Evolutionary conservation across 2,329 filamentous ascomycete species (phyloP).

Genomic region (Ophiocordyceps polyrhachis-furcata): DNA sequence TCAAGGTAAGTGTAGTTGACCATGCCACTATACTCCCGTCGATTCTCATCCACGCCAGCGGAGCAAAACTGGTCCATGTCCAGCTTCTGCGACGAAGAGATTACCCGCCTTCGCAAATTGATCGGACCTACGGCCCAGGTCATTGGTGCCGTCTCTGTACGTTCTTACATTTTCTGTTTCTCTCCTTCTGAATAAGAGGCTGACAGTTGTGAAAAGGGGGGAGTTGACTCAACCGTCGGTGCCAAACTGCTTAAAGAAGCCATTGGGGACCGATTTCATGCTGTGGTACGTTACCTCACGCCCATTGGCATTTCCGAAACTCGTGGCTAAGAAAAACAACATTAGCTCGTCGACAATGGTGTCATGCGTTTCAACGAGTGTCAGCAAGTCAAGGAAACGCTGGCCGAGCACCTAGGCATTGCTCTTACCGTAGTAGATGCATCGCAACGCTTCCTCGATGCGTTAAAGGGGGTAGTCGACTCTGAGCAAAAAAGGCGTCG

Average conservation of each 20-base stretch:
- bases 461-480: slow-evolving; percentile 55
- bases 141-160: slow-evolving; percentile 29
- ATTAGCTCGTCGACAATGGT: slow-evolving; percentile 54
- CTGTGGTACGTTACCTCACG: slow-evolving; percentile 25
- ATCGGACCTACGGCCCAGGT: slow-evolving; percentile 74
- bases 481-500: slow-evolving; percentile 82
- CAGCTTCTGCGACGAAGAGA: slow-evolving; percentile 66
- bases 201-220: not conserved
- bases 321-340: not conserved
- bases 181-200: not conserved
- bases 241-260: slow-evolving; percentile 44
- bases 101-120: slow-evolving; percentile 58
- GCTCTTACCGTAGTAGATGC: slow-evolving; percentile 80
- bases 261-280: slow-evolving; percentile 41
- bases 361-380: slow-evolving; percentile 73
- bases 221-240: not conserved
- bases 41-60: slow-evolving; percentile 21
- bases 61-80: slow-evolving; percentile 68
- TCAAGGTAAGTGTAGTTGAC: slow-evolving; percentile 14
- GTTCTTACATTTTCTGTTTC: not conserved
- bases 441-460: slow-evolving; percentile 54
- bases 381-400: slow-evolving; percentile 59
- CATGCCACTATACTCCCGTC: not conserved
- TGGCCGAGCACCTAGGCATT: slow-evolving; percentile 66
- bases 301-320: not conserved